Conservation (phyloP, 331 rosid genomes). For the Pyrus hybrid region DNA sequence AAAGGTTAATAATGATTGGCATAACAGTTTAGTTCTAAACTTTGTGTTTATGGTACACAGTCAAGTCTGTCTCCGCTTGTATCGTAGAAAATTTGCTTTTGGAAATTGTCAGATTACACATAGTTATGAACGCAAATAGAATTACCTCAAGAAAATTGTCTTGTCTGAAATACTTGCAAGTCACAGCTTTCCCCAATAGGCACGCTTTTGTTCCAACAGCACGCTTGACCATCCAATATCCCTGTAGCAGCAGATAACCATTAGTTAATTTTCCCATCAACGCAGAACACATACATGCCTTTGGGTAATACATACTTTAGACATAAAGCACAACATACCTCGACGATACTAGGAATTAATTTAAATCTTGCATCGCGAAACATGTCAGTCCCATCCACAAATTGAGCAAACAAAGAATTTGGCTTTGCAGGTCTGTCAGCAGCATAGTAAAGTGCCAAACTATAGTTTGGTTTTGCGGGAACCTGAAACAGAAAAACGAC, state of each 20-base stretch:
- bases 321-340: conserved; percentile 36
- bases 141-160: conserved; percentile 91
- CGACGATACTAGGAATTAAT: conserved; percentile 94
- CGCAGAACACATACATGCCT: conserved; percentile 13
- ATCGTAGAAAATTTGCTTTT: not conserved
- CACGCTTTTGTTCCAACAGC: conserved; percentile 99
- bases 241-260: conserved; percentile 42
- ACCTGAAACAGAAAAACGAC: conserved; percentile 42
- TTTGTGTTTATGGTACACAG: not conserved
- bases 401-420: conserved; percentile 68
- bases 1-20: not conserved
- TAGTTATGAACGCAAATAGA: not conserved
- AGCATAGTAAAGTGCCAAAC: conserved; percentile 80
- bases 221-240: conserved; percentile 99
- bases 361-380: conserved; percentile 85
- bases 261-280: conserved; percentile 17
- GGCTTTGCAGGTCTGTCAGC: conserved; percentile 72
- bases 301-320: conserved; percentile 6
- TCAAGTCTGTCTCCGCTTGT: not conserved
- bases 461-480: conserved; percentile 94
- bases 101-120: not conserved
- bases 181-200: conserved; percentile 90
- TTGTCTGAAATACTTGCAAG: conserved; percentile 80
- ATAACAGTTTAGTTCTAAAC: not conserved
- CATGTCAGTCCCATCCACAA: conserved; percentile 67